phyloP scores from a whole-genome alignment of 2,329 filamentous ascomycete species.

The Aspergillus tamarii region DNA sequence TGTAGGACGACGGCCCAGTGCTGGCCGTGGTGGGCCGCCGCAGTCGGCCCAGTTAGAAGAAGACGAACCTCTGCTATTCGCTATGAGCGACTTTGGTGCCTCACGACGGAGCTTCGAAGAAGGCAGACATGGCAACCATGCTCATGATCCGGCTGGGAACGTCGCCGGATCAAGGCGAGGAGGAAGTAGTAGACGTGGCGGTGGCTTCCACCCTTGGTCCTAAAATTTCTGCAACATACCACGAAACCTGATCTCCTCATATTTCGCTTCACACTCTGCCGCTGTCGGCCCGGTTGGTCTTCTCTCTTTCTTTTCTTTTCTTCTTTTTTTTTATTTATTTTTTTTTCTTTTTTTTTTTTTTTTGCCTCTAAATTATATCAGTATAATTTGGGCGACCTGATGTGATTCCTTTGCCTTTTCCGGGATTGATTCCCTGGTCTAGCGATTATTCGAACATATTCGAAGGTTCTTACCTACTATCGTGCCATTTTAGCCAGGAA shows the following conservation, averaged over 20 bases:
- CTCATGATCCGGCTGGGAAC: constrained; percentile 31
- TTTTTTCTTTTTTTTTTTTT: constrained; percentile 9
- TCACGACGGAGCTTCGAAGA: constrained; percentile 49
- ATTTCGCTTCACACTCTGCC: neutral
- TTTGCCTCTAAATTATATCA: constrained; percentile 9
- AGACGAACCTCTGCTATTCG: constrained; percentile 49
- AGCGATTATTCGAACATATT: neutral
- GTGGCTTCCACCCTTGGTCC: constrained; percentile 39
- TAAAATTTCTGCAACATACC: constrained; percentile 17
- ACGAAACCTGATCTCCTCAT: neutral
- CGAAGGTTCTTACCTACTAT: constrained; percentile 1
- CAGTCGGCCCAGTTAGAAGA: constrained; percentile 40
- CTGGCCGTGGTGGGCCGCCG: constrained; percentile 34
- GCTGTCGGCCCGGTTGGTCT: neutral
- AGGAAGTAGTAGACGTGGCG: constrained; percentile 40
- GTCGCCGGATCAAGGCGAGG: constrained; percentile 37
- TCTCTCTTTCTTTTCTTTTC: constrained; percentile 10
- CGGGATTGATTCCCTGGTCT: neutral
- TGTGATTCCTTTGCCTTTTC: neutral
- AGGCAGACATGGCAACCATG: constrained; percentile 37
- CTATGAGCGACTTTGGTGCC: constrained; percentile 51
- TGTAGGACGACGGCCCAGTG: constrained; percentile 37
- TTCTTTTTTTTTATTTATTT: constrained; percentile 9
- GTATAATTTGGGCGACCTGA: neutral
- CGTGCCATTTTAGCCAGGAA: constrained; percentile 16